Evolutionary conservation across 2,329 filamentous ascomycete genomes (phyloP).

Genomic region (Fusarium miscanthi): DNA sequence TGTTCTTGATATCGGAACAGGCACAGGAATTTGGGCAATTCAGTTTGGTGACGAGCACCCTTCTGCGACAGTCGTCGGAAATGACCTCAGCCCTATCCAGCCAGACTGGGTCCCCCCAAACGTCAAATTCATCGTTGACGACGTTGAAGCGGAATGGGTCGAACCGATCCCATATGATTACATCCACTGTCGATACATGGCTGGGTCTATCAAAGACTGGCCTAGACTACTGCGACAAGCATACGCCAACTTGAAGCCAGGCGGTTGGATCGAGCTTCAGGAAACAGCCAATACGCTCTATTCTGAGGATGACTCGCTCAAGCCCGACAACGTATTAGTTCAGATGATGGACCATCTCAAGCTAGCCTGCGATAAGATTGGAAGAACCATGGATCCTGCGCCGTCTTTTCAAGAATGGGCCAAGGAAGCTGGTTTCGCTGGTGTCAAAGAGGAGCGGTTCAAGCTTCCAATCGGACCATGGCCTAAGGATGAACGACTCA

Average conservation of each 20-base stretch:
- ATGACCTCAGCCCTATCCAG: slow-evolving; percentile 58
- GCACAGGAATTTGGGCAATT: slow-evolving; percentile 62
- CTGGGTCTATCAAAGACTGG: slow-evolving; percentile 50
- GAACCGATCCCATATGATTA: slow-evolving; percentile 46
- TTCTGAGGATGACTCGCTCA: slow-evolving; percentile 55
- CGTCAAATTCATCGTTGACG: slow-evolving; percentile 68
- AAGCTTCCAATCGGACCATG: slow-evolving; percentile 54
- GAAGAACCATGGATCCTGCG: slow-evolving; percentile 47
- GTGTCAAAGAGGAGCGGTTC: slow-evolving; percentile 47
- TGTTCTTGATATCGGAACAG: slow-evolving; percentile 59
- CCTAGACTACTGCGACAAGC: slow-evolving; percentile 40
- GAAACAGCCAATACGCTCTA: slow-evolving; percentile 53
- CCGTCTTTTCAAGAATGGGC: slow-evolving; percentile 46
- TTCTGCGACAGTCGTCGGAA: slow-evolving; percentile 51
- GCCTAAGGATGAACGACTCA: slow-evolving; percentile 47
- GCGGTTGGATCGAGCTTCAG: slow-evolving; percentile 60
- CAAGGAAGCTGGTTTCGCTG: slow-evolving; percentile 50
- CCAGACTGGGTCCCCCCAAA: slow-evolving; percentile 65
- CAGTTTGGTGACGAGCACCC: slow-evolving; percentile 53
- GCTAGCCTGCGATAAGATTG: slow-evolving; percentile 44
- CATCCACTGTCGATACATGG: slow-evolving; percentile 52
- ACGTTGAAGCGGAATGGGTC: slow-evolving; percentile 67
- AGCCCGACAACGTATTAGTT: slow-evolving; percentile 50
- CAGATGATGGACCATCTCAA: slow-evolving; percentile 43
- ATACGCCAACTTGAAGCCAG: slow-evolving; percentile 55